Conservation (phyloP, 768 basidiomycete species). For the Lactifluus pinguis region DNA sequence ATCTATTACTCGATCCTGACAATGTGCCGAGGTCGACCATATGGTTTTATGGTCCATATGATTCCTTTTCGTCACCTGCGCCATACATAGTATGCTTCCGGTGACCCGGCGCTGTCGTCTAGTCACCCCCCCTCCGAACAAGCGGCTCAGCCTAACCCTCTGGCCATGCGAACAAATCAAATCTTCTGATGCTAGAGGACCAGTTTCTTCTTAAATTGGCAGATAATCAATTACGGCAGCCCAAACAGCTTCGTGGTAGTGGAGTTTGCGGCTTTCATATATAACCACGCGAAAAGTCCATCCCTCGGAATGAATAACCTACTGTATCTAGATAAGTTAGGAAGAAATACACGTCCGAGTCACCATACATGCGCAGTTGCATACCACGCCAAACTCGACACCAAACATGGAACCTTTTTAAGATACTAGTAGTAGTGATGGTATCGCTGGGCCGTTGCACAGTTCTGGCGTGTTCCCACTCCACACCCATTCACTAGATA, state of each 20-base stretch:
- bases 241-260: too few species aligned
- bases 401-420: background rate
- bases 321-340: background rate
- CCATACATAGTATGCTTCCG: background rate
- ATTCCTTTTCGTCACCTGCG: background rate
- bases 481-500: background rate
- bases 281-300: background rate
- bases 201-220: background rate
- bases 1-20: background rate
- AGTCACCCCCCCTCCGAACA: background rate
- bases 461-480: background rate
- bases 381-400: background rate
- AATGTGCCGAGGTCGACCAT: background rate
- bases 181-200: background rate
- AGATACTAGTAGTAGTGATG: background rate
- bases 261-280: too few species aligned
- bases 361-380: background rate
- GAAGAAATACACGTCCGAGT: background rate
- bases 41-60: slow-evolving; percentile 1
- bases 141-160: background rate
- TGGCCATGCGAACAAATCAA: too few species aligned
- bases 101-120: background rate
- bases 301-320: background rate
- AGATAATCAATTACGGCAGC: too few species aligned
- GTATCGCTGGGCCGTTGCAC: background rate